phyloP scores from a whole-genome alignment of 2,329 filamentous ascomycete genomes.

The Penicillium sp. region DNA sequence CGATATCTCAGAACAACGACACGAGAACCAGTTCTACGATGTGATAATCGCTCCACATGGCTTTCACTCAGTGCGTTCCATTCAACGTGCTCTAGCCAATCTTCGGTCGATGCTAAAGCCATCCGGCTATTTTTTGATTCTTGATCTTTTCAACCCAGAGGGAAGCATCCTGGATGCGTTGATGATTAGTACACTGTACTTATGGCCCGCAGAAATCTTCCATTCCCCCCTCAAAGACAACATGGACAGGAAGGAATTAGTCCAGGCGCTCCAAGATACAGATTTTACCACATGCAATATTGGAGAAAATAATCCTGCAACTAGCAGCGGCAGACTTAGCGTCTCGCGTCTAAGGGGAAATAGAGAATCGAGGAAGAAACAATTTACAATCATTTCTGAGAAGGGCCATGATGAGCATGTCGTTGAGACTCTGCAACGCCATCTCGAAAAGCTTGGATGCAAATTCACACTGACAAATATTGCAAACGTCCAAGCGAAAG shows the following conservation, averaged over 20 bases:
- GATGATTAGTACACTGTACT: conserved; percentile 9
- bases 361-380: background rate
- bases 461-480: conserved; percentile 9
- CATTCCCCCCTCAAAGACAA: background rate
- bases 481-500: conserved; percentile 5
- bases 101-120: conserved; percentile 16
- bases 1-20: conserved; percentile 1
- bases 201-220: conserved; percentile 1
- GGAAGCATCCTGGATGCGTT: conserved; percentile 8
- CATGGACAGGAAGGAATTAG: background rate
- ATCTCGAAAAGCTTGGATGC: background rate
- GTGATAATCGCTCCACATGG: conserved; percentile 19
- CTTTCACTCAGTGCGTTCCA: conserved; percentile 11
- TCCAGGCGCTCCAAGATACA: background rate
- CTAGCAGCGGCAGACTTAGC: background rate
- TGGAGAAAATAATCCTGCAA: background rate
- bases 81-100: conserved; percentile 7
- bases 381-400: conserved; percentile 14
- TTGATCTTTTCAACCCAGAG: conserved; percentile 6
- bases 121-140: conserved; percentile 17
- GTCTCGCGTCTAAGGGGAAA: background rate
- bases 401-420: background rate
- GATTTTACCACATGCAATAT: background rate
- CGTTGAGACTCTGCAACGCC: background rate
- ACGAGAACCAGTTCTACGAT: conserved; percentile 11